These are phyloP conservation scores for Wickerhamiella pararugosa DNA, from an alignment of 1,139 yeast species.

Conservation along the genomic window DNA sequence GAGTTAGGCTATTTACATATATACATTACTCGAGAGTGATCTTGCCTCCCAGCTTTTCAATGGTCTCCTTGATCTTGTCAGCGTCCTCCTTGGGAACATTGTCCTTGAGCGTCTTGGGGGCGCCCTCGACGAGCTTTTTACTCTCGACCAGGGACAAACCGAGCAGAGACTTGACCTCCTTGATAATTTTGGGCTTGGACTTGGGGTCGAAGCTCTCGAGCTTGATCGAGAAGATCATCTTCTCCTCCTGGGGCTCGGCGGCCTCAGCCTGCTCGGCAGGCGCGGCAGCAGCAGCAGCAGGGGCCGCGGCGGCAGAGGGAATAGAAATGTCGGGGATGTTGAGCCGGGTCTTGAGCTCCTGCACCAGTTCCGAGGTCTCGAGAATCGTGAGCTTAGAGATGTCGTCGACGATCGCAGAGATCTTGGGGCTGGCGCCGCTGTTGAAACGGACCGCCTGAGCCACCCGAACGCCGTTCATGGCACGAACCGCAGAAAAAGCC, in stretches of 20 bases:
- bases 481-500: not conserved
- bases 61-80: conserved; percentile 78
- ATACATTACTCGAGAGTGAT: conserved; percentile 56
- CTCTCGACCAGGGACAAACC: conserved; percentile 93
- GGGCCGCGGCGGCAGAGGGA: conserved; percentile 53
- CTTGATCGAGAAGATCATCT: conserved; percentile 83
- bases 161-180: conserved; percentile 84
- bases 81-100: conserved; percentile 81
- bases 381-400: conserved; percentile 77
- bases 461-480: not conserved
- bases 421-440: conserved; percentile 70
- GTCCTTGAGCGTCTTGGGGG: conserved; percentile 86
- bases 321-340: conserved; percentile 88
- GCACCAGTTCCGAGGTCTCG: conserved; percentile 75
- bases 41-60: conserved; percentile 94
- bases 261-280: conserved; percentile 62
- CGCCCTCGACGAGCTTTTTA: conserved; percentile 93
- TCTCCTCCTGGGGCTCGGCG: conserved; percentile 74
- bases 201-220: conserved; percentile 89
- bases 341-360: conserved; percentile 70
- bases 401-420: conserved; percentile 72
- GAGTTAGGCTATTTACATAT: conserved; percentile 1
- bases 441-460: conserved; percentile 25
- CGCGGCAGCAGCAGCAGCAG: conserved; percentile 55
- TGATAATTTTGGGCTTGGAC: conserved; percentile 92